phyloP scores from a whole-genome alignment of 345 rosid species.

The Eucalyptus shirleyi region DNA sequence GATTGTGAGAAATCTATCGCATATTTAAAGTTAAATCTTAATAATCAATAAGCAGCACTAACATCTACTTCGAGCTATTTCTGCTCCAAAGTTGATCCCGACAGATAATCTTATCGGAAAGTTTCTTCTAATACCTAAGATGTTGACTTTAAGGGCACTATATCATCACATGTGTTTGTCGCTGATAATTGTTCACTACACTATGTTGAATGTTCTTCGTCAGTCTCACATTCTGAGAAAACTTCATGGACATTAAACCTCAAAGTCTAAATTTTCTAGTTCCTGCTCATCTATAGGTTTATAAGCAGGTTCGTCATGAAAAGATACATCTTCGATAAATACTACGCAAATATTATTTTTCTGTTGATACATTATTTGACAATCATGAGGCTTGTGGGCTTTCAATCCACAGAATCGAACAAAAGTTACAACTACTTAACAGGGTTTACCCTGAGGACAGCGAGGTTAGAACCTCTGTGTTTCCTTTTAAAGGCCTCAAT shows the following conservation, averaged over 20 bases:
- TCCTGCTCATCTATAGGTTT: no score
- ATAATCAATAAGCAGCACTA: neutral
- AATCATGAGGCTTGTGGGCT: neutral
- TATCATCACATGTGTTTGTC: neutral
- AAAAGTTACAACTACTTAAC: neutral
- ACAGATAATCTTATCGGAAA: neutral
- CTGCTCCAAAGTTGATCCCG: neutral
- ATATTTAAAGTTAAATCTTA: neutral
- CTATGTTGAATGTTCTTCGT: neutral
- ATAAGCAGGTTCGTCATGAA: neutral
- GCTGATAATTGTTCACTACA: neutral
- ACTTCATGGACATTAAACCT: neutral
- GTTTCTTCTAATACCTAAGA: neutral
- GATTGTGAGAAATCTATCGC: neutral
- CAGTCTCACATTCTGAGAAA: neutral
- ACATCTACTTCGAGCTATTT: fast-evolving
- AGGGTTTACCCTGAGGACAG: neutral
- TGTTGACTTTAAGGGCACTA: neutral
- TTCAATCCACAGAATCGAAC: neutral
- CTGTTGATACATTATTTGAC: neutral
- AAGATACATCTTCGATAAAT: neutral
- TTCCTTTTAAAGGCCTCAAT: no score
- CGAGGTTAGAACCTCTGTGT: neutral
- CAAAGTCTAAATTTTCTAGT: neutral
- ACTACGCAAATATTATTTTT: neutral